Evolutionary conservation across 176 grass and related monocot genomes (phyloP), one percentile per base, ranked within the genome.

Genomic region (Thalia dealbata): DNA sequence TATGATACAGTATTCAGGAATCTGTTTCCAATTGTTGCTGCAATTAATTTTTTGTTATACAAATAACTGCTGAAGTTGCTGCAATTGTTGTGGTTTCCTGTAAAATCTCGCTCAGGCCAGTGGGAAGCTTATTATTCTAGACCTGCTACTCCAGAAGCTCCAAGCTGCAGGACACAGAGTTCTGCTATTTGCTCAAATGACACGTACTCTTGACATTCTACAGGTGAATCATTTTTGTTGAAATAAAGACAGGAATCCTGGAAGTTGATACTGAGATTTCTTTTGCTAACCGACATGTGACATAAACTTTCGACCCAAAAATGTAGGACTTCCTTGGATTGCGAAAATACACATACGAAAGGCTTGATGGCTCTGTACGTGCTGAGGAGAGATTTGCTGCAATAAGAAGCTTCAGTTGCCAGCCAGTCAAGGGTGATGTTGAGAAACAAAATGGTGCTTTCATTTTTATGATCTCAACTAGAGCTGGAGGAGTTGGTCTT

Each of bases 401-500:
- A 76, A 96, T 96, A 70, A 89, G 87, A 86, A 96, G 77, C 59
- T 96, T 96, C 76, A 96, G 87, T 43, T 75, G 74, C 45, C 80
- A 82, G 76, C 22, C 82, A 79, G 74, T 60, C 41, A 81, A 83
- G 73, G 81, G 73, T 29, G 62, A 67, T 82, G 24, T 27, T 8
- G 73, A 82, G 72, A 80, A 82, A 71, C 76, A 84, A 82, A 79
- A 78, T 80, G 84, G 72, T 78, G 73, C 92, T 68, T 96, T 96
- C 87, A 61, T 96, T 77, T 96, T 96, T 78, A 92, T 96, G 92
- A 90, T 96, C 82, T 96, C 92, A 66, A 96, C 92, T 78, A 88
- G 92, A 82, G 92, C 92, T 51, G 92, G 92, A 45, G 89, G 89
- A 76, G 89, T 92, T 72, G 92, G 92, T 73, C 92, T 96, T 78